These are phyloP conservation scores for Kingdonia uniflora DNA, from an alignment of 164 flowering plant genomes.

Conservation along the genomic window DNA sequence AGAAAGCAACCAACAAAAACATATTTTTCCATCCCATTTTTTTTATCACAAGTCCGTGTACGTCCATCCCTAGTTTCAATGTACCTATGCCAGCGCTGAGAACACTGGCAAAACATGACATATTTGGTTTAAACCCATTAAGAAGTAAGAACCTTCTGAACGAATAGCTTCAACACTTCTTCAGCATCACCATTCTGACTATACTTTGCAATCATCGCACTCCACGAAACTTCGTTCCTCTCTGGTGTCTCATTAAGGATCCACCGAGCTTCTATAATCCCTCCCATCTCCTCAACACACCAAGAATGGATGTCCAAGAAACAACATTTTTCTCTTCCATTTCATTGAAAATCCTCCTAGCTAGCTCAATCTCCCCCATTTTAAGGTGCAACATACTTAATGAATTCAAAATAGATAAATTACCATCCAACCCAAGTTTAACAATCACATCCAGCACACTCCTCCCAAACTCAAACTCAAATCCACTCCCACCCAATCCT, in stretches of 20 bases:
- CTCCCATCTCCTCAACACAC: conserved; percentile 17
- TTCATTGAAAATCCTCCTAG: conserved; percentile 32
- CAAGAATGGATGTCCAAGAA: conserved; percentile 23
- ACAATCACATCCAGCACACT: conserved; percentile 36
- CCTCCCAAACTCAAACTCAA: conserved; percentile 30
- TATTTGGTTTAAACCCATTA: conserved; percentile 16
- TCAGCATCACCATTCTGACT: conserved; percentile 17
- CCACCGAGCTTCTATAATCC: conserved; percentile 15
- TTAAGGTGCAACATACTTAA: conserved; percentile 19
- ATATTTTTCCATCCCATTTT: conserved; percentile 29
- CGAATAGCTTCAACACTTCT: conserved; percentile 15
- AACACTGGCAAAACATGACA: conserved; percentile 20
- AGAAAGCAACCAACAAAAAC: conserved; percentile 39
- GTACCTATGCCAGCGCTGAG: conserved; percentile 15
- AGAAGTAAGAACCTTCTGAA: conserved; percentile 11
- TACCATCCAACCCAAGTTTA: conserved; percentile 35
- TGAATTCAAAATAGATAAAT: conserved; percentile 37
- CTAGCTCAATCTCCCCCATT: conserved; percentile 38
- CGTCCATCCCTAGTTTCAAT: conserved; percentile 14
- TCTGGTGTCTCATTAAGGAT: conserved; percentile 18
- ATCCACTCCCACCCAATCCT: conserved; percentile 17
- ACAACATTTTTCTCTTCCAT: conserved; percentile 27
- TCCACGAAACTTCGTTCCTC: conserved; percentile 20
- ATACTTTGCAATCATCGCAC: conserved; percentile 25
- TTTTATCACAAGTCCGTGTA: conserved; percentile 23